Percentiles rank a stretch among this genome's conserved stretches.
These are phyloP conservation scores for Erysimum cheiri DNA, from an alignment of 441 rosid genomes.

Conservation along the genomic window DNA sequence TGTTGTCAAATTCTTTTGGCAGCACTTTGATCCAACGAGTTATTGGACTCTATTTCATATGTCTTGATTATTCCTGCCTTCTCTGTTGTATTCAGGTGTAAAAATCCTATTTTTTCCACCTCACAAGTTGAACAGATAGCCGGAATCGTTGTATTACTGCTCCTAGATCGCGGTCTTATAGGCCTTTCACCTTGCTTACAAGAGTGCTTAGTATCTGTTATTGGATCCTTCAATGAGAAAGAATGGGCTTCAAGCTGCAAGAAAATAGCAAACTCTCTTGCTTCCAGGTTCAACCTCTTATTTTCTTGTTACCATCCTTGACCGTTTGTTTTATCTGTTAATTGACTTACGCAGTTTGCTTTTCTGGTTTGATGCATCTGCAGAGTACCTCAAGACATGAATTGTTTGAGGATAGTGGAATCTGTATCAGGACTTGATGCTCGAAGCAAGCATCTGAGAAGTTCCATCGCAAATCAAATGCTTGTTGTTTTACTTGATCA, in stretches of 20 bases:
- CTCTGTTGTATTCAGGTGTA: conserved; percentile 55
- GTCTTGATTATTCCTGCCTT: conserved; percentile 19
- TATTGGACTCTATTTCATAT: neutral
- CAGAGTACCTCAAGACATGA: conserved; percentile 80
- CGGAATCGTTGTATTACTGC: conserved; percentile 53
- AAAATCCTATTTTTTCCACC: conserved; percentile 49
- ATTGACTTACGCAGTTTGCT: conserved; percentile 8
- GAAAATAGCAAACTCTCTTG: conserved; percentile 66
- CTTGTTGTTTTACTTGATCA: conserved; percentile 58
- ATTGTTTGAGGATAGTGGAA: conserved; percentile 79
- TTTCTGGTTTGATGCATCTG: conserved; percentile 38
- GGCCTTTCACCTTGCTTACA: conserved; percentile 62
- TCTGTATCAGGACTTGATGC: conserved; percentile 64
- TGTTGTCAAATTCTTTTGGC: neutral
- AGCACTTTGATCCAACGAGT: neutral
- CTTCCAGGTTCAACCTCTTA: conserved; percentile 58
- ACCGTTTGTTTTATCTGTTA: neutral
- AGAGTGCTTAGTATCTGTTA: conserved; percentile 57
- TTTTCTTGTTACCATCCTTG: conserved; percentile 1
- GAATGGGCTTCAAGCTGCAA: conserved; percentile 76
- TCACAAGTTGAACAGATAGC: conserved; percentile 69
- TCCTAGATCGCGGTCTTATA: conserved; percentile 69
- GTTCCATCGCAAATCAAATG: conserved; percentile 62
- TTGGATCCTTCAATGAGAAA: conserved; percentile 64
- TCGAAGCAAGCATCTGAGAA: conserved; percentile 72